Conservation (phyloP, 805 yeast species). For the Wickerhamomyces chambardii region DNA sequence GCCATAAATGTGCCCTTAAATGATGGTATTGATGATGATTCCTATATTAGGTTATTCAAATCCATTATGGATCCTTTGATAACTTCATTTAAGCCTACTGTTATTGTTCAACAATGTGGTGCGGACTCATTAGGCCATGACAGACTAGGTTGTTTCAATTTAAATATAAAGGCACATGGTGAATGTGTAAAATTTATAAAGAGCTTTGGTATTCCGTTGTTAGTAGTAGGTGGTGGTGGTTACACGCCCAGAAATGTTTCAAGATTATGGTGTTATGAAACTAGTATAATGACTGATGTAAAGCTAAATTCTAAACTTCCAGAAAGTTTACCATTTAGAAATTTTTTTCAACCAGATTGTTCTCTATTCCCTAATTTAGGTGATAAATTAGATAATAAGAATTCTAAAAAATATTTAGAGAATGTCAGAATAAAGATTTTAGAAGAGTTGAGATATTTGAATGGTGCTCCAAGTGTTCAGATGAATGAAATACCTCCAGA, state of each 20-base stretch:
- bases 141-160: slow-evolving; percentile 90
- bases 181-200: slow-evolving; percentile 88
- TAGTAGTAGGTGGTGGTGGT: slow-evolving; percentile 98
- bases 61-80: slow-evolving; percentile 87
- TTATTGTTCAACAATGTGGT: slow-evolving; percentile 96
- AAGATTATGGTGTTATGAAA: slow-evolving; percentile 90
- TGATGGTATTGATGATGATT: slow-evolving; percentile 89
- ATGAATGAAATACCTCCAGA: slow-evolving; percentile 86
- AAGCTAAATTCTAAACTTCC: slow-evolving; percentile 36
- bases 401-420: slow-evolving; percentile 75
- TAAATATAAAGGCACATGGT: slow-evolving; percentile 92
- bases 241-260: slow-evolving; percentile 97
- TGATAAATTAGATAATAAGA: slow-evolving; percentile 77
- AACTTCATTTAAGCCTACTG: slow-evolving; percentile 88
- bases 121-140: slow-evolving; percentile 97
- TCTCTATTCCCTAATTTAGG: slow-evolving; percentile 80
- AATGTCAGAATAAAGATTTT: slow-evolving; percentile 64
- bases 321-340: slow-evolving; percentile 38
- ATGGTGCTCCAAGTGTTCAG: slow-evolving; percentile 91
- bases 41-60: slow-evolving; percentile 32
- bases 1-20: slow-evolving; percentile 80
- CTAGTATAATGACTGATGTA: slow-evolving; percentile 78
- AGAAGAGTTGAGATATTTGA: slow-evolving; percentile 73
- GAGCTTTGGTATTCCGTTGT: slow-evolving; percentile 77
- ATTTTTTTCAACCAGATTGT: slow-evolving; percentile 76